Base-by-base conservation (phyloP, 1,284 basidiomycete genomes). In the Microbotryum intermedium region DNA sequence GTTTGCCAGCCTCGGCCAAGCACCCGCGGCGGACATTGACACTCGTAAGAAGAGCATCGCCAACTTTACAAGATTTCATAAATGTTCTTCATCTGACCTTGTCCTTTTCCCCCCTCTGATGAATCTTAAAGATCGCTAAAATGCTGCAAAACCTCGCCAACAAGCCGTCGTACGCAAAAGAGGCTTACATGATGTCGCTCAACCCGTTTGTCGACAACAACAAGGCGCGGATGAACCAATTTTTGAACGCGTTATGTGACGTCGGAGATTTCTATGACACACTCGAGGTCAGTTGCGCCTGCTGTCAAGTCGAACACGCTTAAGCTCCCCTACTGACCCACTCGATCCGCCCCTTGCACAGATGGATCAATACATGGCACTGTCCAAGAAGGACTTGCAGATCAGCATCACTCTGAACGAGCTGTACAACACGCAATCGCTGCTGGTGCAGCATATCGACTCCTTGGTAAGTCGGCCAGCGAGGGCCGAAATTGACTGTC, bases 361-460 rank as follows among this genome's bases (percentile, higher is more conserved):
- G 89, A 92, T 97, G 85, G 94, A 98, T 76, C 95, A 98, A 80
- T 99, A 99, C 76, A 97, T 99, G 92, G 94, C 95, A 16, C 79
- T 99, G 61, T 97, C 93, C 60, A 98, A 98, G 81, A 97, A 97
- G 77, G 94, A 98, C 74, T 80, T 97, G 64, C 85, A 88, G 79
- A 97, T 99, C 77, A 88, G 90, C 75, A 98, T 99, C 74, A 97
- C 95, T n/a, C 79, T 98, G 74, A 99, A 98, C 74, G 95, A 99
- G 80, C 74, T 99, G 78, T 70, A 69, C 60, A 69, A 70, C 55
- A 70, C 69, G 7, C 70, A 71, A 53, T 68, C 69, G 20, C 59
- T 71, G 23, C 67, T 98, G 64, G 78, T 88, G 58, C 93, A 97
- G 73, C 94, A 99, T 75, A 84, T 97, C 68, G 94, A 97, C 75